Percentiles rank a stretch among this genome's conserved stretches.
Evolutionary conservation across 352 stramenopile genomes (phyloP).

Genomic region (Globisporangium paddicum): DNA sequence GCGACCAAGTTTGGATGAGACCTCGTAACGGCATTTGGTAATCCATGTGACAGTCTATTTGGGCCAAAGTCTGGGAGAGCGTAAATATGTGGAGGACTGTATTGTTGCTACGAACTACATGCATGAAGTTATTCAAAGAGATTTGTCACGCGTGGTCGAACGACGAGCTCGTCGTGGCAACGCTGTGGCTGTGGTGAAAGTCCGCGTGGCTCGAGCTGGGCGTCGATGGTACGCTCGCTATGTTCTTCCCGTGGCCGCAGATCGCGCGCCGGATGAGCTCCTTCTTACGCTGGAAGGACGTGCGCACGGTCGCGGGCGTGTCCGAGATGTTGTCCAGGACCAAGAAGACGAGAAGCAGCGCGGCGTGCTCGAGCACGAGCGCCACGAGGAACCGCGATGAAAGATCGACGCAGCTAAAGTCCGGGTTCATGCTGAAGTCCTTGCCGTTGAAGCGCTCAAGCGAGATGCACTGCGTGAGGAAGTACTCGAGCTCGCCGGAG

Average conservation of each 20-base stretch:
- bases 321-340: slow-evolving; percentile 81
- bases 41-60: background rate
- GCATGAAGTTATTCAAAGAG: too few relatives aligned
- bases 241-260: slow-evolving; percentile 54
- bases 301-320: slow-evolving; percentile 65
- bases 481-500: slow-evolving; percentile 81
- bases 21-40: background rate
- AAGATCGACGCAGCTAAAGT: slow-evolving; percentile 75
- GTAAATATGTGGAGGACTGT: background rate
- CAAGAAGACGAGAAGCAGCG: slow-evolving; percentile 70
- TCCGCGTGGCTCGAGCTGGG: slow-evolving; percentile 8
- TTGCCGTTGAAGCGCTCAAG: slow-evolving; percentile 74
- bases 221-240: slow-evolving; percentile 15
- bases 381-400: slow-evolving; percentile 77
- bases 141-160: slow-evolving; percentile 9
- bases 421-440: slow-evolving; percentile 84
- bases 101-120: too few relatives aligned
- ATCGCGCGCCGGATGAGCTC: slow-evolving; percentile 83
- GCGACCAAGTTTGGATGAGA: background rate
- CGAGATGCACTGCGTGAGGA: slow-evolving; percentile 64
- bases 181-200: slow-evolving; percentile 17
- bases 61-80: background rate
- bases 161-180: slow-evolving; percentile 12
- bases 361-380: slow-evolving; percentile 68
- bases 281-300: slow-evolving; percentile 82